Evolutionary conservation across 257 asterid genomes (phyloP).

Genomic region (Nicotiana undulata): DNA sequence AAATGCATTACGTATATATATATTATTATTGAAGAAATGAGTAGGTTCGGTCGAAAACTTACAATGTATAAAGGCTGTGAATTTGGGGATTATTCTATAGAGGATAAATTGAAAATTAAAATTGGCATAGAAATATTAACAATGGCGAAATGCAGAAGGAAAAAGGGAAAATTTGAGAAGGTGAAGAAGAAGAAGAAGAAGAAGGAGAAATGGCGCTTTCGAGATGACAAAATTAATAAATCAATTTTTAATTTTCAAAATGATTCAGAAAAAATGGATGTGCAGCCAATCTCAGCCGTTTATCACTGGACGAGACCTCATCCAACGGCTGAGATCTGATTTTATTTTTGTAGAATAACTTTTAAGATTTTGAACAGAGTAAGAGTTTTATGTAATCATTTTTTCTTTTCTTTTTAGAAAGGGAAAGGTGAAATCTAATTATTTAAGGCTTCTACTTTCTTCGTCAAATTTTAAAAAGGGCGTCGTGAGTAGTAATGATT

Average conservation of each 20-base stretch:
- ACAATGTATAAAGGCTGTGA: neutral
- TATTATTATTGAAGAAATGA: neutral
- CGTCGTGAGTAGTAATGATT: neutral
- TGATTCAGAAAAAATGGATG: neutral
- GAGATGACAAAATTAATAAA: neutral
- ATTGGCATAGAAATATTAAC: neutral
- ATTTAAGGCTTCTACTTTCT: neutral
- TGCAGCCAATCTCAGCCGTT: neutral
- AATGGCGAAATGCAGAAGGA: neutral
- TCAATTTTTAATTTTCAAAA: too few species aligned
- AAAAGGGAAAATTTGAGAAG: neutral
- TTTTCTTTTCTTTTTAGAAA: neutral
- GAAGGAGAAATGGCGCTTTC: slow-evolving; percentile 17
- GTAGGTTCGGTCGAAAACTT: neutral
- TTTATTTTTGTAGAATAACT: too few species aligned
- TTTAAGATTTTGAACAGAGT: neutral
- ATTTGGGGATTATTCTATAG: neutral
- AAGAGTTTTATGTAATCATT: neutral
- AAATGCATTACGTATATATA: neutral
- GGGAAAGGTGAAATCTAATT: neutral
- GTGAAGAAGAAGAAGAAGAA: neutral
- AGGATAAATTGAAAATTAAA: neutral
- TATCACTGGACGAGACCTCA: neutral
- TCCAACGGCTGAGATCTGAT: neutral
- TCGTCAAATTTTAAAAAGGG: neutral